phyloP scores from a whole-genome alignment of 192 early-diverging fungal genomes.

The Linnemannia hyalina region DNA sequence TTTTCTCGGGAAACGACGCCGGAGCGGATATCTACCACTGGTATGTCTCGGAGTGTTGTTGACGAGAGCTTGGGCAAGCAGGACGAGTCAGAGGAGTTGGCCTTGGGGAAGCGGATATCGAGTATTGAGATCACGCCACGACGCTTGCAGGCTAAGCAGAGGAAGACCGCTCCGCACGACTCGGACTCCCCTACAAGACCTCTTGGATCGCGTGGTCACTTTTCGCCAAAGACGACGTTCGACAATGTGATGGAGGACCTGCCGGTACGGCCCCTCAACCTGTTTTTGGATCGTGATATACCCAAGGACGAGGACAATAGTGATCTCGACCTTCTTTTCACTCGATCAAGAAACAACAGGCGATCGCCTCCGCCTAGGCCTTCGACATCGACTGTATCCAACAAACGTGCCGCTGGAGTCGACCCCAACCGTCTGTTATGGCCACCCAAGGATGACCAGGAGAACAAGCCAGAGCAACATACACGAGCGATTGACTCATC shows the following conservation, averaged over 20 bases:
- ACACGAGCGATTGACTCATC: neutral
- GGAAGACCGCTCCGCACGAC: neutral
- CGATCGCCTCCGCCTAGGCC: neutral
- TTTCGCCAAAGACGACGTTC: neutral
- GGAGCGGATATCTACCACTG: neutral
- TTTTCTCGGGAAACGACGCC: slow-evolving; percentile 7
- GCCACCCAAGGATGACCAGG: neutral
- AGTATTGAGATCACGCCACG: slow-evolving; percentile 35
- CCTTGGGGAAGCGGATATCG: slow-evolving; percentile 30
- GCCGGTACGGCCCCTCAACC: slow-evolving; percentile 4
- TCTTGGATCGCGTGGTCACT: neutral
- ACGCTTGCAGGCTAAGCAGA: slow-evolving; percentile 34
- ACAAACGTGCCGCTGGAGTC: neutral
- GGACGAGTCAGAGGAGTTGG: slow-evolving; percentile 23
- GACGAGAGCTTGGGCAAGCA: neutral
- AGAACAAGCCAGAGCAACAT: neutral
- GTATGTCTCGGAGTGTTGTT: neutral
- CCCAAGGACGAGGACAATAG: slow-evolving; percentile 16
- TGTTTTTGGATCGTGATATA: slow-evolving; percentile 26
- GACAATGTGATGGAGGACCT: neutral
- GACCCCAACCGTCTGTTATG: neutral
- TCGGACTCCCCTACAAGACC: neutral
- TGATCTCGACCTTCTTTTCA: neutral
- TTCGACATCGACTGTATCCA: neutral
- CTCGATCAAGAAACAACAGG: neutral